Percentiles rank a stretch among this genome's conserved stretches.
Conservation (phyloP, 2,329 filamentous ascomycete genomes). For the Esteya vermicola region DNA sequence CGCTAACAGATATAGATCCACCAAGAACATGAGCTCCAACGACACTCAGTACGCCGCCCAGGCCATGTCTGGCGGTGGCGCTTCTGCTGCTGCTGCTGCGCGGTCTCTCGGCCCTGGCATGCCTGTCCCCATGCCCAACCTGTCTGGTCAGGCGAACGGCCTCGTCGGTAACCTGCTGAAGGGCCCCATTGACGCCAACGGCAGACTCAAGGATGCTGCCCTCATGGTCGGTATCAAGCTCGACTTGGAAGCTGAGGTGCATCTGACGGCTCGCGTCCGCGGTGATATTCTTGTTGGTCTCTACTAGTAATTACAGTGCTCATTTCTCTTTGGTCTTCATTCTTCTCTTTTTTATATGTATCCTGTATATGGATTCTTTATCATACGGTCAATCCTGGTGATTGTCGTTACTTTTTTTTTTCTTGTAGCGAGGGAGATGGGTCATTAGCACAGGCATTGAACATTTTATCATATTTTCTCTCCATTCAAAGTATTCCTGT, state of each 20-base stretch:
- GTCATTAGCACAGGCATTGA: too few relatives aligned
- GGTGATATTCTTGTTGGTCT: constrained; percentile 47
- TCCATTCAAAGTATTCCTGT: too few relatives aligned
- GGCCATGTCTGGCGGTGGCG: constrained; percentile 4
- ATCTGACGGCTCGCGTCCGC: constrained; percentile 43
- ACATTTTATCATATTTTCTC: too few relatives aligned
- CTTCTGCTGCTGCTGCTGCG: constrained; percentile 3
- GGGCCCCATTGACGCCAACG: constrained; percentile 41
- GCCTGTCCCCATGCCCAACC: constrained; percentile 18
- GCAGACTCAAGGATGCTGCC: constrained; percentile 41
- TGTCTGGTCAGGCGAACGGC: constrained; percentile 21
- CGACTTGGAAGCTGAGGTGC: constrained; percentile 47
- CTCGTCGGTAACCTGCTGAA: constrained; percentile 33
- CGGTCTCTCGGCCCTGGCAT: constrained; percentile 9
- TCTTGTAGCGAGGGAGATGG: too few relatives aligned
- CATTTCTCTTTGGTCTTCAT: not conserved
- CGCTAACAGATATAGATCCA: constrained; percentile 1
- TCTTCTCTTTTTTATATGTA: not conserved
- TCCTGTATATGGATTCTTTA: not conserved
- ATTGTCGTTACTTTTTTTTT: not conserved
- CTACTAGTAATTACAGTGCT: constrained; percentile 28
- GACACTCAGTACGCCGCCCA: constrained; percentile 8
- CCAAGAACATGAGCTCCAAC: constrained; percentile 9
- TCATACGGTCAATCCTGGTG: constrained; percentile 5
- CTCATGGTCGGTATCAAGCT: constrained; percentile 49